Evolutionary conservation across 169 alveolate species (phyloP).

Genomic region (Plasmodium chabaudi): DNA sequence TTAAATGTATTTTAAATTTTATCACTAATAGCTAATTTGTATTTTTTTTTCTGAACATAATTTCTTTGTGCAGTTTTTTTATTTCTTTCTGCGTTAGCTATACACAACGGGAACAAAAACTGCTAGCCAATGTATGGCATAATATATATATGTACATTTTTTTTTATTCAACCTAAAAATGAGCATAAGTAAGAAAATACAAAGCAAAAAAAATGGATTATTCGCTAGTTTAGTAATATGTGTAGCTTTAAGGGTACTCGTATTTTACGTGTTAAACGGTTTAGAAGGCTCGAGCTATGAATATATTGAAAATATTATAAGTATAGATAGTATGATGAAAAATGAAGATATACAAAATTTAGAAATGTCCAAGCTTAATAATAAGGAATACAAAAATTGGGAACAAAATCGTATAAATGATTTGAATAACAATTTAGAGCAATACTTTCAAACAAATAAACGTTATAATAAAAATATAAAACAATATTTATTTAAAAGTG

Average conservation of each 20-base stretch:
- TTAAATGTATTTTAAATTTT: too few relatives aligned
- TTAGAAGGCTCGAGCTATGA: slow-evolving; percentile 36
- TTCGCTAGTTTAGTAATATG: slow-evolving; percentile 13
- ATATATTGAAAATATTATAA: slow-evolving; percentile 36
- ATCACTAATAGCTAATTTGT: too few relatives aligned
- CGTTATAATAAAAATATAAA: slow-evolving; percentile 11
- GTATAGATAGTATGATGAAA: neutral
- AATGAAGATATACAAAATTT: neutral
- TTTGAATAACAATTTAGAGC: neutral
- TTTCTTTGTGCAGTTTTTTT: too few relatives aligned
- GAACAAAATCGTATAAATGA: neutral
- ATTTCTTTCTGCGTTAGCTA: too few relatives aligned
- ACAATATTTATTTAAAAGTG: slow-evolving; percentile 33
- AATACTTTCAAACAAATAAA: slow-evolving; percentile 43
- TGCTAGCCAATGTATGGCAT: too few relatives aligned
- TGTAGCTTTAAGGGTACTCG: slow-evolving; percentile 8
- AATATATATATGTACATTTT: too few relatives aligned
- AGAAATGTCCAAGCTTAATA: neutral
- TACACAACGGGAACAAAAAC: too few relatives aligned
- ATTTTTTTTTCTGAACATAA: too few relatives aligned
- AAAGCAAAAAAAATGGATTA: neutral
- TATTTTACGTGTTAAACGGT: slow-evolving; percentile 9
- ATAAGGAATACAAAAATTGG: neutral
- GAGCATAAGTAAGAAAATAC: too few relatives aligned
- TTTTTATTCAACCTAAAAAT: too few relatives aligned